phyloP scores from a whole-genome alignment of 331 rosid species.

The Malus hybrid region DNA sequence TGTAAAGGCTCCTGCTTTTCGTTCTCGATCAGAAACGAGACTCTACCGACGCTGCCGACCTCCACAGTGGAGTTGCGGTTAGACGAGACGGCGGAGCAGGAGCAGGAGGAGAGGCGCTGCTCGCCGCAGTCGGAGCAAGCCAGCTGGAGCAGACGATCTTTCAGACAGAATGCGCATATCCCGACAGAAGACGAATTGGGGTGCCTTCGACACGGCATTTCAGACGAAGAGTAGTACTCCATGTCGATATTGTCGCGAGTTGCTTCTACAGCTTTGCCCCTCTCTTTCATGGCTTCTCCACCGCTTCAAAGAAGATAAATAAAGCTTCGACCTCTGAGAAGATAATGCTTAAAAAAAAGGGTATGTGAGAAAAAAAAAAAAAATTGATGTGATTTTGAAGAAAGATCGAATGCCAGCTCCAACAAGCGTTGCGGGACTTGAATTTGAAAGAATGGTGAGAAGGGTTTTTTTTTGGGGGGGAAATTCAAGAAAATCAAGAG shows the following conservation, averaged over 20 bases:
- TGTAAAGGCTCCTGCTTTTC: conserved; percentile 41
- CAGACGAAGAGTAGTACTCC: conserved; percentile 69
- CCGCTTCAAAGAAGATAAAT: neutral
- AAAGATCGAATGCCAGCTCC: conserved; percentile 9
- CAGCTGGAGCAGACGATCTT: conserved; percentile 74
- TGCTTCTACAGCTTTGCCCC: conserved; percentile 59
- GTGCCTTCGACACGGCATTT: conserved; percentile 65
- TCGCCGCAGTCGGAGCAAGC: conserved; percentile 98
- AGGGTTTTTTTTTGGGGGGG: neutral
- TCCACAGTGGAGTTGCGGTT: conserved; percentile 80
- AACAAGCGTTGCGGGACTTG: conserved; percentile 1
- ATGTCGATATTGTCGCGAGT: conserved; percentile 34
- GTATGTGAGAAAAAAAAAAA: neutral
- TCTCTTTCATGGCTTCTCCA: conserved; percentile 51
- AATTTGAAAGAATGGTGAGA: neutral
- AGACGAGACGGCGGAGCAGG: conserved; percentile 84
- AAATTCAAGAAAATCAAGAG: conserved; percentile 16
- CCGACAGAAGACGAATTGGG: conserved; percentile 80
- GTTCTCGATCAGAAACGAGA: conserved; percentile 81
- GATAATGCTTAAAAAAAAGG: neutral
- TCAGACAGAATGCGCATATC: conserved; percentile 77
- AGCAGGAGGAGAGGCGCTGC: conserved; percentile 92
- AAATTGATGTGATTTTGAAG: neutral
- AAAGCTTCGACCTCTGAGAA: conserved; percentile 7
- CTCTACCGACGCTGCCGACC: conserved; percentile 86